These are phyloP conservation scores for Paramecium primaurelia DNA, from an alignment of 73 alveolate species.

Conservation along the genomic window DNA sequence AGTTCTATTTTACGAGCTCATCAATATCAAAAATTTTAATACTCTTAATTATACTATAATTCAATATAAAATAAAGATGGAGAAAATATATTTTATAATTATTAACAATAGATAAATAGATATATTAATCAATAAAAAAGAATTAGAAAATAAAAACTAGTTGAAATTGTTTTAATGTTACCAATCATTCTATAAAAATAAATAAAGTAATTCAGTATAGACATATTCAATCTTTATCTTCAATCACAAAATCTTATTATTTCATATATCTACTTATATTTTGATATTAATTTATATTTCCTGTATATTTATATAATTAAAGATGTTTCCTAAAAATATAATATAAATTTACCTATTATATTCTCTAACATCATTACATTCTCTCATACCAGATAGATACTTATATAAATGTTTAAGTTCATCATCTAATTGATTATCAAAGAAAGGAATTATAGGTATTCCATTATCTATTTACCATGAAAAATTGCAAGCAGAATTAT, in stretches of 20 bases:
- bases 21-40: not conserved
- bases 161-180: not conserved
- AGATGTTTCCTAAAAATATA: not conserved
- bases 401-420: slow-evolving; percentile 64
- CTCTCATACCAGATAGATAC: slow-evolving; percentile 3
- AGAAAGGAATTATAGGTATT: slow-evolving; percentile 81
- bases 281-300: not conserved
- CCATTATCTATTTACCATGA: slow-evolving; percentile 87
- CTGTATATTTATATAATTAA: not conserved
- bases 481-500: slow-evolving; percentile 90
- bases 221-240: not conserved
- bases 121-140: not conserved
- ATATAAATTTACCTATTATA: not conserved
- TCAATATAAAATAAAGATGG: not conserved
- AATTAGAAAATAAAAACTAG: not conserved
- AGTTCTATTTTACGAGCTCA: not conserved
- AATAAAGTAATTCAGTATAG: not conserved
- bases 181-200: not conserved
- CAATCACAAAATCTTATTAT: not conserved
- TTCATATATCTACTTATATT: not conserved
- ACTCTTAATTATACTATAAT: not conserved
- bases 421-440: slow-evolving; percentile 71
- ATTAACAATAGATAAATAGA: too few species aligned
- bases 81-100: not conserved
- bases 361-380: slow-evolving; percentile 38